These are phyloP conservation scores for Phytophthora quininea DNA, from an alignment of 352 stramenopile genomes.

Conservation along the genomic window DNA sequence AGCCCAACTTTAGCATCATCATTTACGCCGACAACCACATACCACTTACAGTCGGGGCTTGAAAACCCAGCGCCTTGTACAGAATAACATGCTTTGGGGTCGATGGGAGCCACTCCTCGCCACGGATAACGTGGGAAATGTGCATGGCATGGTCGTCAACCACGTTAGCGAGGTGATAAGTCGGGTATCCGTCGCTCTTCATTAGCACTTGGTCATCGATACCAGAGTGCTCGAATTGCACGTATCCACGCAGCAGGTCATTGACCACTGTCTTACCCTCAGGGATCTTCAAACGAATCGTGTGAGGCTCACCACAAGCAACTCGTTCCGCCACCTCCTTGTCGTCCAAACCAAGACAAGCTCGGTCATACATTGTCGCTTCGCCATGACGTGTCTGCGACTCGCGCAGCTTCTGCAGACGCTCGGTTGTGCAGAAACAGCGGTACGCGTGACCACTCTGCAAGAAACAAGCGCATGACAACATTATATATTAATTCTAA, in stretches of 20 bases:
- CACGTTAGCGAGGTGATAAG: slow-evolving; percentile 93
- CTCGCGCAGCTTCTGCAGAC: slow-evolving; percentile 92
- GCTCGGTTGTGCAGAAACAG: slow-evolving; percentile 97
- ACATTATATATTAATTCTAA: background rate
- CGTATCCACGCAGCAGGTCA: slow-evolving; percentile 95
- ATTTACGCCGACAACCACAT: background rate
- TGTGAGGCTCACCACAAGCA: slow-evolving; percentile 89
- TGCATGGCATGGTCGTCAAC: slow-evolving; percentile 98
- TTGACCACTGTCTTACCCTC: slow-evolving; percentile 94
- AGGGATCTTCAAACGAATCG: slow-evolving; percentile 95
- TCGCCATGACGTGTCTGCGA: slow-evolving; percentile 91
- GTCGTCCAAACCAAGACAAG: slow-evolving; percentile 93
- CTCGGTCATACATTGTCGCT: slow-evolving; percentile 97
- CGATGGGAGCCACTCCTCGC: slow-evolving; percentile 94
- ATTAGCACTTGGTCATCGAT: slow-evolving; percentile 94
- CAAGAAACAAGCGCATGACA: slow-evolving; percentile 5
- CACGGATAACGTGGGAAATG: slow-evolving; percentile 98
- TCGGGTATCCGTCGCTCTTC: slow-evolving; percentile 94
- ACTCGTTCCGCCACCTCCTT: slow-evolving; percentile 91
- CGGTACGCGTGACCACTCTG: slow-evolving; percentile 94
- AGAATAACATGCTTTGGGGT: slow-evolving; percentile 92
- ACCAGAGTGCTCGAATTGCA: slow-evolving; percentile 88
- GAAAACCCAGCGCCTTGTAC: slow-evolving; percentile 89
- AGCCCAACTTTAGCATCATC: slow-evolving; percentile 5
- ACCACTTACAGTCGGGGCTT: slow-evolving; percentile 55